Evolutionary conservation across 192 early-diverging fungal genomes (phyloP), one percentile per base, ranked within the genome.

Genomic region (Chytriomyces hyalinus): DNA sequence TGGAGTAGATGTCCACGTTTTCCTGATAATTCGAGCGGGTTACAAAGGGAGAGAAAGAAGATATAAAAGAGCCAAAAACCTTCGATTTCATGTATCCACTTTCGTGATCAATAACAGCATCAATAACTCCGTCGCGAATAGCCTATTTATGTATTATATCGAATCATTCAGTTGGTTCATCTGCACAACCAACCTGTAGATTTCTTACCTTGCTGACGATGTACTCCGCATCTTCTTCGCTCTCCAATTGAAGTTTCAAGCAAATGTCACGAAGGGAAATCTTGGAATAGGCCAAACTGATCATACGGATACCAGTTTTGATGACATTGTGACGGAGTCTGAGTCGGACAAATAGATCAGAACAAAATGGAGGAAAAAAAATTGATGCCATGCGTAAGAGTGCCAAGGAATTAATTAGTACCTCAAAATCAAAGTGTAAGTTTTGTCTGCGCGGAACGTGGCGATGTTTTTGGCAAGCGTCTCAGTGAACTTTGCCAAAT

Each of bases 171-270:
- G 20, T 70, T 17, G 61, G 44, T 22, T 50, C 24, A 7, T 64
- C 45, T 10, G 49, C 65, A 67, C 80, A 70, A 65, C 9, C 36
- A 36, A 36, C 36, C 36, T 36, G 36, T 36, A 2, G 5, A 57
- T 2, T 78, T 15, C 28, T 20, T 77, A 85, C 84, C 80, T 99
- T 99, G 26, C 95, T 94, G 1, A 99, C 96, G 83, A 99, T 98
- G 85, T 95, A 98, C 83, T 99, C 96, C 43, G 97, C 98, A 78
- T 98, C 97, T 79, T 98, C 96, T 81, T 99, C 98, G 79, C 93
- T 94, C 81, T 99, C 97, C 81, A 99, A 80, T 74, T 97, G 95
- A 65, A 99, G 87, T 86, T 97, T 97, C 67, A 97, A 82, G 84
- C 98, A 98, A 61, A 98, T 96, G 80, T 99, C 98, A 11, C 93